Evolutionary conservation across 2,329 filamentous ascomycete species (phyloP).

Genomic region (Chaetothyriales sp.): DNA sequence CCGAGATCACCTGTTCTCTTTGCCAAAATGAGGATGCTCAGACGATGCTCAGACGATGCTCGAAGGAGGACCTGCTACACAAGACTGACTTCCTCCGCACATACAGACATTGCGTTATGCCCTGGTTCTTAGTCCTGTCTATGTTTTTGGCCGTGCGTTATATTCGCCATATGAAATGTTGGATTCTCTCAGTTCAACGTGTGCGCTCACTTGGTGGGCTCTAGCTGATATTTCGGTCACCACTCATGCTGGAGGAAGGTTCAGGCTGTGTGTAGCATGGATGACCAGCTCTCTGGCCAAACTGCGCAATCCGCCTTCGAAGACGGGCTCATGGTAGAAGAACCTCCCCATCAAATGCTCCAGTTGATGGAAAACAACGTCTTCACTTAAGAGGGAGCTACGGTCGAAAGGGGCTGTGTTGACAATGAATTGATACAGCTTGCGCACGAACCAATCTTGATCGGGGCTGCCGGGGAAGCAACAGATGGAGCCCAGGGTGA

Average conservation of each 20-base stretch:
- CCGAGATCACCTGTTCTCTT: too few species aligned
- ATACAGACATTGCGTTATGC: too few species aligned
- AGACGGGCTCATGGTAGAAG: conserved; percentile 10
- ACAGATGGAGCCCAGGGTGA: conserved; percentile 11
- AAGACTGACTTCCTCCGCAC: too few species aligned
- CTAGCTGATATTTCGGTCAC: neutral
- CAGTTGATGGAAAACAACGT: conserved; percentile 6
- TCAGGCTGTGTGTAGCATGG: neutral
- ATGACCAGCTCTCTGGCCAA: neutral
- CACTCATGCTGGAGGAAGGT: neutral
- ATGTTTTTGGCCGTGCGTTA: too few species aligned
- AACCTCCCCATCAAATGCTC: conserved; percentile 11
- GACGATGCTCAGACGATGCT: too few species aligned
- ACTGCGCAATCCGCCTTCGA: neutral
- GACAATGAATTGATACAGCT: conserved; percentile 8
- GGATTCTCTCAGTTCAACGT: neutral
- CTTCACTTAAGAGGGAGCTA: conserved; percentile 3
- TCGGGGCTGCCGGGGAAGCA: conserved; percentile 6
- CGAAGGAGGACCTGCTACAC: too few species aligned
- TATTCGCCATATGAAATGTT: neutral
- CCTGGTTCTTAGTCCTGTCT: too few species aligned
- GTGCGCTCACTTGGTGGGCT: neutral
- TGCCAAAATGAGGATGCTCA: too few species aligned
- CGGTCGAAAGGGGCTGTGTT: conserved; percentile 4
- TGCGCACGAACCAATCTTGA: conserved; percentile 10